Conservation (phyloP, 805 yeast species). For the Torulaspora franciscae region DNA sequence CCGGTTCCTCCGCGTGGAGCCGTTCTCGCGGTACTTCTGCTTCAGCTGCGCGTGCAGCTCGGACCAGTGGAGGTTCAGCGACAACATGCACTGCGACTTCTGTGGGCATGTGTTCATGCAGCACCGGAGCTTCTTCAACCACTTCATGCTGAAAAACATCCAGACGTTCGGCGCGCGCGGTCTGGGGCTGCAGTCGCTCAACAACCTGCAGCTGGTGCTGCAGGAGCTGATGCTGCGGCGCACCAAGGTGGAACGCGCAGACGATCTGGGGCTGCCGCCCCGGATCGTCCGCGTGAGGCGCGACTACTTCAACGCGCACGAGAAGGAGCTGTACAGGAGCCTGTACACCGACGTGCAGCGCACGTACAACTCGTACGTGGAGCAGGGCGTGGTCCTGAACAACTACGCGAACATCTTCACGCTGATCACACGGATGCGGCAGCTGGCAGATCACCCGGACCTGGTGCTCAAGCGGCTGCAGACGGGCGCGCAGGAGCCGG, state of each 20-base stretch:
- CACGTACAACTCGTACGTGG: conserved; percentile 85
- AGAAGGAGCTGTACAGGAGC: conserved; percentile 84
- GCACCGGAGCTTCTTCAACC: conserved; percentile 93
- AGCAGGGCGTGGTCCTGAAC: conserved; percentile 92
- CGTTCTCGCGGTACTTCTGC: conserved; percentile 86
- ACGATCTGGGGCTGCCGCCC: conserved; percentile 96
- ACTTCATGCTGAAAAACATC: conserved; percentile 89
- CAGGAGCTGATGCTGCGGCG: conserved; percentile 86
- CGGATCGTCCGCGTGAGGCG: conserved; percentile 84
- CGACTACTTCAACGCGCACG: conserved; percentile 89
- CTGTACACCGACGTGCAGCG: conserved; percentile 82
- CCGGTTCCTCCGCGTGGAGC: conserved; percentile 75
- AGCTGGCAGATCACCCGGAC: conserved; percentile 97
- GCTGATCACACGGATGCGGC: conserved; percentile 94
- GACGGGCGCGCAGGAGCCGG: conserved; percentile 33
- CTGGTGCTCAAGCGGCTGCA: conserved; percentile 72
- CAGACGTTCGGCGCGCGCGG: conserved; percentile 80
- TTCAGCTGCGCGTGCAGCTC: conserved; percentile 87
- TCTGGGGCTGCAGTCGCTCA: conserved; percentile 74
- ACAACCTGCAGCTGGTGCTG: conserved; percentile 66
- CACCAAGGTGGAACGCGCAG: conserved; percentile 94
- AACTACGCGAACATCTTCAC: conserved; percentile 97
- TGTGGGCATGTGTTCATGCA: conserved; percentile 94
- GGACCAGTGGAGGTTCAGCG: conserved; percentile 77
- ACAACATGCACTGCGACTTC: conserved; percentile 73